Percentiles rank a stretch among this genome's conserved stretches.
Conservation (phyloP, 768 basidiomycete genomes). For the Gloeopeniophorella convolvens region DNA sequence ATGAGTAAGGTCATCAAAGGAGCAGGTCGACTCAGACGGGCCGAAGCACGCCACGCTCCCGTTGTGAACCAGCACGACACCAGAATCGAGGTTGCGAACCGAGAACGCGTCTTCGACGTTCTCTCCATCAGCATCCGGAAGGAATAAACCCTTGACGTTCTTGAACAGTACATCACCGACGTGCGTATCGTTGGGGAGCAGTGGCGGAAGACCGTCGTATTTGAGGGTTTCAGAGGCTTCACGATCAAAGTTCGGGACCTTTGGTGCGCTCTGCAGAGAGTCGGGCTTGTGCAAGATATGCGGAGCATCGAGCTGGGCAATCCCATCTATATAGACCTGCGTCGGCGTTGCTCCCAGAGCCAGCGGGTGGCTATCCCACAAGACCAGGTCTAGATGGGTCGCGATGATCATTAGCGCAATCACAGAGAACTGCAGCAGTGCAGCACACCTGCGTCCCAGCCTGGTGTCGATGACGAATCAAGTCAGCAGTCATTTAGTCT, state of each 20-base stretch:
- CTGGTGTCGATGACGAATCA: too few relatives aligned
- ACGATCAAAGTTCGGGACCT: conserved; percentile 62
- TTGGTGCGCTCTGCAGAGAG: conserved; percentile 37
- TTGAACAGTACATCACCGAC: conserved; percentile 47
- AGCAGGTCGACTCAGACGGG: conserved; percentile 16
- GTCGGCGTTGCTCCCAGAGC: conserved; percentile 70
- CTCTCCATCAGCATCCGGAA: conserved; percentile 25
- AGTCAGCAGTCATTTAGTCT: not conserved
- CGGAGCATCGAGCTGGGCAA: conserved; percentile 53
- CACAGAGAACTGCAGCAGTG: not conserved
- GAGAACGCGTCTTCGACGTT: conserved; percentile 34
- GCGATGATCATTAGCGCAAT: not conserved
- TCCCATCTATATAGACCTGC: conserved; percentile 87
- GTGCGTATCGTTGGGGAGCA: conserved; percentile 37
- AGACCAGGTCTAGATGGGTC: conserved; percentile 35
- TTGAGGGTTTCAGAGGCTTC: conserved; percentile 56
- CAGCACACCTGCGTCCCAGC: too few relatives aligned
- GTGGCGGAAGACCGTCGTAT: conserved; percentile 72
- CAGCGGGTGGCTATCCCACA: conserved; percentile 77
- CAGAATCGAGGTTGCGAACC: conserved; percentile 16
- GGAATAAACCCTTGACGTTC: conserved; percentile 44
- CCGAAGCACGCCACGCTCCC: conserved; percentile 48
- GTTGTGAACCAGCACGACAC: conserved; percentile 32
- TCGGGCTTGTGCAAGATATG: conserved; percentile 20
- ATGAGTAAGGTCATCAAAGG: conserved; percentile 27